Base-by-base conservation (phyloP, 2,329 filamentous ascomycete genomes). In the Raffaelea arxii region DNA sequence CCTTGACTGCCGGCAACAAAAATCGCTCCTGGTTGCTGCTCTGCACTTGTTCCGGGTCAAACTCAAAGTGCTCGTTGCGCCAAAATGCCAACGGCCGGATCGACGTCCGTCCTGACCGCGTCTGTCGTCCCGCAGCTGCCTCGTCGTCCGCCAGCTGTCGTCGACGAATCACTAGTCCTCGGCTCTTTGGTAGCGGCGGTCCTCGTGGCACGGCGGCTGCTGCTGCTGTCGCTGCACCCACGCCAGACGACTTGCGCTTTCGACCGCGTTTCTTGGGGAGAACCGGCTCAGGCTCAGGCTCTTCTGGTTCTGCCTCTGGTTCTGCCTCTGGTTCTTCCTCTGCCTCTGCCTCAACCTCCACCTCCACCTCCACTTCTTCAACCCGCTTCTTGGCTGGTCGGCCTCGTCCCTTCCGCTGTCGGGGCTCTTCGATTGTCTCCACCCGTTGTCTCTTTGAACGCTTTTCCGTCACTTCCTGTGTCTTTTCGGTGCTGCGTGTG, bases 21-120 rank as follows among this genome's bases (percentile, higher is more conserved):
- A 84, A 82, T 36, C 72, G 58, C 22, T 63, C 58, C 25, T 56
- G 24, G 4, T 22, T 54, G 41, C 14, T 14, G 30, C 43, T 14
- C 38, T 65, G 61, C 24, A 58, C 63, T 42, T 80, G 78, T 22
- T 79, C 75, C 18, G 75, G 70, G 44, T 82, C 80, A 57, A 81
- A 86, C 21, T 88, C 77, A 41, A 84, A 78, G 46, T 77, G 78
- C 61, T 97, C 91, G 54, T 89, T 89, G 56, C 81, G 81, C 91
- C 91, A 97, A 60, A 77, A 94, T 23, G 86, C 80, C 27, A 96
- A 66, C 1, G 90, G 92, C 50, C 79, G 78, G 51, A 87, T 82
- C 10, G 86, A 87, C 44, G 80, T 78, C 47, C 92, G 79, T 2
- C 88, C 90, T 12, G 84, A 91, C 46, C 88, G 81, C 43, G 82